Conservation (phyloP, 257 asterid genomes). For the Anisodus tanguticus region DNA sequence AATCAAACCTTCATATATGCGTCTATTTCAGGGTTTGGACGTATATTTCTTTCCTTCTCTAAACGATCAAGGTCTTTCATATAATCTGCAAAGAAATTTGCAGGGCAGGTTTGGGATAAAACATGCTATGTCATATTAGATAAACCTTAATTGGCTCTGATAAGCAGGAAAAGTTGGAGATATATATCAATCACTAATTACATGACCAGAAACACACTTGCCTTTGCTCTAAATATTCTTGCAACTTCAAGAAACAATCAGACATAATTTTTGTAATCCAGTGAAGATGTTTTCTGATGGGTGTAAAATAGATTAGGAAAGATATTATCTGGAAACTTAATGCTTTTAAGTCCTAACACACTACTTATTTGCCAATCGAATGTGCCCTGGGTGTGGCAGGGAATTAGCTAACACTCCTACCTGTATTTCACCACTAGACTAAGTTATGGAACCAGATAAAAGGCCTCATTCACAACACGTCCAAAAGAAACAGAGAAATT, state of each 20-base stretch:
- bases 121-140: slow-evolving; percentile 4
- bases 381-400: neutral
- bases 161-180: neutral
- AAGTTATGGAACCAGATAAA: slow-evolving; percentile 16
- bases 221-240: slow-evolving; percentile 22
- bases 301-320: slow-evolving; percentile 4
- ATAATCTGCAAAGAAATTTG: slow-evolving; percentile 50
- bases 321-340: slow-evolving; percentile 9
- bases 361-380: neutral
- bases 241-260: neutral
- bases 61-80: slow-evolving; percentile 67
- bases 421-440: slow-evolving; percentile 12
- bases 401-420: neutral
- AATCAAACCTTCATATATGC: slow-evolving; percentile 81
- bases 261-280: neutral
- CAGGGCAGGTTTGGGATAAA: slow-evolving; percentile 1
- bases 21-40: slow-evolving; percentile 80
- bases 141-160: slow-evolving; percentile 3
- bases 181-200: slow-evolving; percentile 16
- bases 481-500: slow-evolving; percentile 1
- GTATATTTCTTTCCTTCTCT: slow-evolving; percentile 70
- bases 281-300: neutral
- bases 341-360: neutral
- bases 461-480: neutral
- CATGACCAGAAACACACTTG: neutral